Evolutionary conservation across 129 eudicot genomes (phyloP).

Genomic region (Erigeron canadensis): DNA sequence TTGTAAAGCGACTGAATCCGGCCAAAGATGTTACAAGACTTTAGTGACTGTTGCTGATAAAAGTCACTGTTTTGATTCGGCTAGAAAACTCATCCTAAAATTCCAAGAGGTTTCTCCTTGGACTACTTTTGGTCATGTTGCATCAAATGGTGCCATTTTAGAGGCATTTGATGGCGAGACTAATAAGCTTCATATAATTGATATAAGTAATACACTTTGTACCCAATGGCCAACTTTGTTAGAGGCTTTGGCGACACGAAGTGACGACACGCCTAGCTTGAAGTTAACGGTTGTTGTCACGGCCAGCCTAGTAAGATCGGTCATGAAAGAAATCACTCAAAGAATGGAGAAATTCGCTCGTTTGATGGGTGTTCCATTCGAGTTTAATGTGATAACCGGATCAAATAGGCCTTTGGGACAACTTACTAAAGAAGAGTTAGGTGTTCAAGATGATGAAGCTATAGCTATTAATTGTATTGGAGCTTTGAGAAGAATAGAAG

Average conservation of each 20-base stretch:
- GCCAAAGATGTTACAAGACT: conserved; percentile 65
- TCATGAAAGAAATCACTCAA: conserved; percentile 71
- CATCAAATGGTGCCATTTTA: conserved; percentile 87
- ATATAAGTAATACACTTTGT: conserved; percentile 80
- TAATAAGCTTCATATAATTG: conserved; percentile 76
- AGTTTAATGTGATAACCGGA: conserved; percentile 58
- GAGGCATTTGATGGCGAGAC: conserved; percentile 80
- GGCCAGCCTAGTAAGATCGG: conserved; percentile 39
- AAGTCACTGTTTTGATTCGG: conserved; percentile 63
- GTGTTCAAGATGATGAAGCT: conserved; percentile 67
- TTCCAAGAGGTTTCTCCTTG: conserved; percentile 95
- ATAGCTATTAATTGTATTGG: conserved; percentile 70
- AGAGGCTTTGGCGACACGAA: conserved; percentile 77
- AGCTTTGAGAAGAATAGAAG: conserved; percentile 51
- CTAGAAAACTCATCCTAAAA: conserved; percentile 60
- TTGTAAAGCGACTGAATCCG: conserved; percentile 70
- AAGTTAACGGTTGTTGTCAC: conserved; percentile 74
- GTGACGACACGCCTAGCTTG: conserved; percentile 68
- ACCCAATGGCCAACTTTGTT: conserved; percentile 95
- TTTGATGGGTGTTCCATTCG: conserved; percentile 91
- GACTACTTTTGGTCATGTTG: conserved; percentile 94
- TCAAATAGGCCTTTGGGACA: conserved; percentile 40
- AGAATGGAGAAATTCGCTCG: conserved; percentile 92
- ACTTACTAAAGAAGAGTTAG: conserved; percentile 50
- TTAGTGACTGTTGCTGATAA: conserved; percentile 56